Evolutionary conservation across 2,329 filamentous ascomycete species (phyloP), one percentile per base, ranked within the genome.

Genomic region (Calonectria pseudoturangicola): DNA sequence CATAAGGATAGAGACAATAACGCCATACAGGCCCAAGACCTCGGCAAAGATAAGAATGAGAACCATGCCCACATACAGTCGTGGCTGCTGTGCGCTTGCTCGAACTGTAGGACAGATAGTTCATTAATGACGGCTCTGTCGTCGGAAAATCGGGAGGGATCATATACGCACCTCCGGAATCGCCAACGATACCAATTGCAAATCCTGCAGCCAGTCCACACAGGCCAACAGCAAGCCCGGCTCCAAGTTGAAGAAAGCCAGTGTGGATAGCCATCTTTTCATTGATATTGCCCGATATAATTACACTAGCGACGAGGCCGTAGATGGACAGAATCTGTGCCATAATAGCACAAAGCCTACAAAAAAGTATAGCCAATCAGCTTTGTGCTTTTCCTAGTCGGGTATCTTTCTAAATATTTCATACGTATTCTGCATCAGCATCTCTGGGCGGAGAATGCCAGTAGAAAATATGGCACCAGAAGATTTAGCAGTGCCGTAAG

Each of bases 1-100:
- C 86, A 89, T 87, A 63, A 89, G 77, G 66, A 89, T 87, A 21
- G 84, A 84, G 27, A 89, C 85, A 58, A 89, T 86, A 41, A 87
- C 84, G 4, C 86, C 86, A 71, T 88, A 88, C 4, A 87, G 80
- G 9, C 85, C 85, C 48, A 87, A 75, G 18, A 88, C 86, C 72
- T 87, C 86, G 56, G 86, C 83, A 68, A 87, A 87, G 79, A 88
- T 87, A 72, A 88, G 82, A 66, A 87, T 87, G 43, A 88, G 81
- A 27, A 88, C 85, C 85, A 88, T 87, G 74, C 85, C 86, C 67
- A 86, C 81, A 60, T 87, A 87, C 13, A 88, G 77, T 5, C 85
- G 84, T 3, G 86, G 86, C 79, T 88, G 86, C 72, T 87, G 86
- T n/a, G 83, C 83, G 71, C 84, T 87, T 30, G 86, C 86, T 47